A percentile compares a stretch with the other conserved stretches of the same genome.
Conservation (phyloP, 768 basidiomycete genomes). For the Suillus cothurnatus region DNA sequence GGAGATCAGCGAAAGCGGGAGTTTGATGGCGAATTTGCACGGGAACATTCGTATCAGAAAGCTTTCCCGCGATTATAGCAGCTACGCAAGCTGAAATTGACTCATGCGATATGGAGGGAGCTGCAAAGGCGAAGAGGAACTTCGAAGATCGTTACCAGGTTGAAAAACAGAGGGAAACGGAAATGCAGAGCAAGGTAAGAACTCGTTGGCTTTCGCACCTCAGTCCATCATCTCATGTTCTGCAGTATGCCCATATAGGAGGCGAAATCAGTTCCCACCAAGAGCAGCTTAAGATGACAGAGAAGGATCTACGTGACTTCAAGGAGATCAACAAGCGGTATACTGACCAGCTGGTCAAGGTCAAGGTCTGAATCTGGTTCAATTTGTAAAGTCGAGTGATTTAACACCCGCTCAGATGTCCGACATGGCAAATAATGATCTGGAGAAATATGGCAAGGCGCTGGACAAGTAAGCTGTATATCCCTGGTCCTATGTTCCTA, state of each 20-base stretch:
- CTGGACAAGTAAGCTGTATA: conserved; percentile 78
- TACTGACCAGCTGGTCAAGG: conserved; percentile 88
- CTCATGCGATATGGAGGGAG: conserved; percentile 79
- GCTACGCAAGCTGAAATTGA: conserved; percentile 73
- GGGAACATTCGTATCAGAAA: conserved; percentile 83
- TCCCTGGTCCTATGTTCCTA: background rate
- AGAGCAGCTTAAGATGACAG: conserved; percentile 63
- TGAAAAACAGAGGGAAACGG: conserved; percentile 72
- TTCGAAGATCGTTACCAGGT: conserved; percentile 80
- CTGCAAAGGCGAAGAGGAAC: conserved; percentile 78
- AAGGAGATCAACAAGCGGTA: conserved; percentile 86
- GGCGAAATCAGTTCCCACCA: conserved; percentile 81
- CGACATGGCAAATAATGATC: conserved; percentile 95
- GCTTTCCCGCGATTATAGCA: conserved; percentile 62
- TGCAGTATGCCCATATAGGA: conserved; percentile 74
- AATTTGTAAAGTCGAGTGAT: background rate
- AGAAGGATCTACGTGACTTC: conserved; percentile 80
- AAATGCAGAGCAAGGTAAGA: conserved; percentile 67
- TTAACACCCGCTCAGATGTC: conserved; percentile 64
- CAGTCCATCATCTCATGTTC: background rate
- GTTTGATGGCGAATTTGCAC: conserved; percentile 67
- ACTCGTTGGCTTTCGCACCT: conserved; percentile 10
- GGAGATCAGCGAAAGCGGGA: conserved; percentile 77
- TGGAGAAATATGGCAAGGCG: conserved; percentile 98
- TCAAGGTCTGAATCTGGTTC: conserved; percentile 62